phyloP scores from a whole-genome alignment of 176 grass and related monocot species.

The Ensete glaucum region DNA sequence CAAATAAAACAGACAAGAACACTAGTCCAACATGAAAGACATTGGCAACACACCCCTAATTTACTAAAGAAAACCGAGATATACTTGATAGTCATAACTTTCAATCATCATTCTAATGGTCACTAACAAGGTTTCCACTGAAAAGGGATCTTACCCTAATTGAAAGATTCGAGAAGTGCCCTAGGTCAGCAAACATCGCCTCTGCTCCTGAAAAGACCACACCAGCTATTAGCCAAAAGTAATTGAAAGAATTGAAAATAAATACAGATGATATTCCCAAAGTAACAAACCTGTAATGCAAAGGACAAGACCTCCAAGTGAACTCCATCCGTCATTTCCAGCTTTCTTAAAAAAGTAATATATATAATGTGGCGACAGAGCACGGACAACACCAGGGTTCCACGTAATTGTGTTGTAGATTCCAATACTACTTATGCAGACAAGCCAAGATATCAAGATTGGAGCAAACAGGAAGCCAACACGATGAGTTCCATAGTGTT shows the following conservation, averaged over 20 bases:
- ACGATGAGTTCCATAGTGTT: constrained; percentile 74
- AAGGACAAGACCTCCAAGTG: constrained; percentile 81
- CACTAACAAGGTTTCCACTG: not conserved
- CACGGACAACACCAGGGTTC: constrained; percentile 62
- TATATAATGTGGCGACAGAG: constrained; percentile 78
- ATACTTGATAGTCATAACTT: not conserved
- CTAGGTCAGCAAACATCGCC: constrained; percentile 95
- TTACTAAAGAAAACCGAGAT: too few species aligned
- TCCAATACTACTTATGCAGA: constrained; percentile 67
- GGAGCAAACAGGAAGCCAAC: constrained; percentile 87
- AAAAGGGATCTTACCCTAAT: constrained; percentile 10
- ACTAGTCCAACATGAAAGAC: too few species aligned
- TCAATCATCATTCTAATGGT: not conserved
- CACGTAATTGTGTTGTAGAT: constrained; percentile 81
- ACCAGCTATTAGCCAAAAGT: constrained; percentile 8
- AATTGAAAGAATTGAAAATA: not conserved
- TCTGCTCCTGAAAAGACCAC: constrained; percentile 52
- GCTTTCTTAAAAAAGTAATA: constrained; percentile 83
- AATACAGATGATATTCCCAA: constrained; percentile 2
- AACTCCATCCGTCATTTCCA: constrained; percentile 83
- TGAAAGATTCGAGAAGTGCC: constrained; percentile 19
- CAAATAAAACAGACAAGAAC: too few species aligned
- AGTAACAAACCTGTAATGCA: constrained; percentile 74
- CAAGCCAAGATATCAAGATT: constrained; percentile 72
- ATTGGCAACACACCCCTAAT: too few species aligned